Conservation (phyloP, 2,329 filamentous ascomycete genomes). For the Microcyclosporella mali region DNA sequence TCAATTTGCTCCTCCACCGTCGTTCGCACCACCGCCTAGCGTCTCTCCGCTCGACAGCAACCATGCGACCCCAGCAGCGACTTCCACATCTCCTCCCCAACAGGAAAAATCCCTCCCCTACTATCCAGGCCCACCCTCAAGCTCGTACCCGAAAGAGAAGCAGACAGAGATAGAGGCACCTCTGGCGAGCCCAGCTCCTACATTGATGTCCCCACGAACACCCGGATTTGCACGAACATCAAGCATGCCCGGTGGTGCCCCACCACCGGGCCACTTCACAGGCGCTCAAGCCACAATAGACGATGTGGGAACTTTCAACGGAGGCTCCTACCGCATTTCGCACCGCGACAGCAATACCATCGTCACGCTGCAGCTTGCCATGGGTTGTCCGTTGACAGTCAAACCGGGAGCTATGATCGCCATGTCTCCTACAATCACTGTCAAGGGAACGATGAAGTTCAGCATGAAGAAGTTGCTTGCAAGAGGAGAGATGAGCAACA, state of each 20-base stretch:
- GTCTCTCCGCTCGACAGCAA: slow-evolving; percentile 24
- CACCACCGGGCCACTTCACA: slow-evolving; percentile 52
- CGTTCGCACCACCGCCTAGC: slow-evolving; percentile 18
- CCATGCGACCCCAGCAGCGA: slow-evolving; percentile 6
- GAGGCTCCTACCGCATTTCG: slow-evolving; percentile 86
- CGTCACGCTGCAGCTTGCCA: slow-evolving; percentile 79
- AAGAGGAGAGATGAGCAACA: slow-evolving; percentile 71
- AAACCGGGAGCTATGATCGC: slow-evolving; percentile 90
- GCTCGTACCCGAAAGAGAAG: slow-evolving; percentile 30
- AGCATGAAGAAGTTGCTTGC: slow-evolving; percentile 84
- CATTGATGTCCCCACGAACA: slow-evolving; percentile 17
- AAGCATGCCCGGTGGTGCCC: slow-evolving; percentile 34
- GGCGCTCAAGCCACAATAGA: slow-evolving; percentile 60
- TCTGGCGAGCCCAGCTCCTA: slow-evolving; percentile 14
- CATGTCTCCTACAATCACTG: slow-evolving; percentile 82
- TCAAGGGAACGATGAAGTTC: slow-evolving; percentile 79
- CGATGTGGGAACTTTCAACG: slow-evolving; percentile 94
- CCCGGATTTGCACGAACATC: slow-evolving; percentile 24
- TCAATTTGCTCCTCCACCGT: slow-evolving; percentile 27
- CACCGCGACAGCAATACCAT: slow-evolving; percentile 89
- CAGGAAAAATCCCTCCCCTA: slow-evolving; percentile 29
- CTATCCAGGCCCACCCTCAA: slow-evolving; percentile 33
- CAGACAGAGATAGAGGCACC: slow-evolving; percentile 25
- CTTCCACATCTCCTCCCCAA: slow-evolving; percentile 14
- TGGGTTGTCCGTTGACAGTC: slow-evolving; percentile 74